Base-by-base conservation (phyloP, 1,139 yeast species). In the Cylindricascospora bacillispora region DNA sequence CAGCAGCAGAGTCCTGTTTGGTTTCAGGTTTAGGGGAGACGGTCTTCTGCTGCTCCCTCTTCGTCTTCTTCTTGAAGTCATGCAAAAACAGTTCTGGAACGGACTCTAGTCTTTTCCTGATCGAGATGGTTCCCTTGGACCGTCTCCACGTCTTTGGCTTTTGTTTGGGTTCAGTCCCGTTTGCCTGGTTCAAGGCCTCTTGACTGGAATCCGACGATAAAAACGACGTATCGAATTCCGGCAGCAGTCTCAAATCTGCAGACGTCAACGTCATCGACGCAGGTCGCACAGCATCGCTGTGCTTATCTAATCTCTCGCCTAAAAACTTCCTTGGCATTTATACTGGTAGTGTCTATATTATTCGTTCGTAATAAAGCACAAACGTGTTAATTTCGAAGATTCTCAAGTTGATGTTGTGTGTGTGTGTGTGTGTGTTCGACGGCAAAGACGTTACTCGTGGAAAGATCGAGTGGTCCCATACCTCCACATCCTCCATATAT, bases 251-350 rank as follows among this genome's bases (percentile, higher is more conserved):
- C 26, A 53, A 27, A 31, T 53, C 58, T 5, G 43, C 47, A 3
- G 35, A 35, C 0, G 56, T 46, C 24, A 53, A 22, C 1, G 43
- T 40, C 32, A 51, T 27, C 2, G 57, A 51, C 2, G 56, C 40
- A 3, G 56, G 54, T 25, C 56, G 41, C 18, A 42, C 26, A 15
- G 41, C 45, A 33, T 52, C 58, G 3, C 31, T 34, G 11, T 34
- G 38, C 12, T 37, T 39, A 13, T 41, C 39, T n/a, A 53, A 41
- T 28, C 34, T 38, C 29, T 53, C 43, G 3, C 56, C 55, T 30
- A 45, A 35, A 34, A 44, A 49, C 24, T 44, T 44, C 30, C 48
- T 40, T 24, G 48, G 50, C 55, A 52, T 50, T n/a, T n/a, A n/a
- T n/a, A n/a, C n/a, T n/a, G 6, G 11, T n/a, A n/a, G n/a, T n/a